Conservation (phyloP, 768 basidiomycete species). For the Hericium alpestre region DNA sequence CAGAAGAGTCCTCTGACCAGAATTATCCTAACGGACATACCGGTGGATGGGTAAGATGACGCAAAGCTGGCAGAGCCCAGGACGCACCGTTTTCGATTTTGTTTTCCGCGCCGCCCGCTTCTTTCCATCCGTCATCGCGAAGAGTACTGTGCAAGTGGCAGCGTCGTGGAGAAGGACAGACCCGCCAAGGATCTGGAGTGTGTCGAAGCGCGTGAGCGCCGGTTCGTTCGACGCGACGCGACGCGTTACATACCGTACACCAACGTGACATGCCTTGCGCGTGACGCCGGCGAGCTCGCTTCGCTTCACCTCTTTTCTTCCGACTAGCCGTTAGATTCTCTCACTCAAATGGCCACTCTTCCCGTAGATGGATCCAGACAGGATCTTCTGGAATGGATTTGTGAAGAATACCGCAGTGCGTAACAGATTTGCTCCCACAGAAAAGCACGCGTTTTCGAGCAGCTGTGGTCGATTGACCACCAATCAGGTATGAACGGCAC, state of each 20-base stretch:
- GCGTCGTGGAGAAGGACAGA: neutral
- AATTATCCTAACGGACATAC: neutral
- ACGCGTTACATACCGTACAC: neutral
- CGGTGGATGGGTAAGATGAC: neutral
- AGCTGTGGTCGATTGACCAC: no score
- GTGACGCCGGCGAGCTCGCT: no score
- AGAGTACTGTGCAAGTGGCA: neutral
- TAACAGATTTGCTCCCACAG: neutral
- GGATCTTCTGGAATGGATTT: constrained; percentile 23
- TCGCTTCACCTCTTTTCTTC: no score
- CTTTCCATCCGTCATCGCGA: neutral
- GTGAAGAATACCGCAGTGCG: constrained; percentile 26
- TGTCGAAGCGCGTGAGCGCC: no score
- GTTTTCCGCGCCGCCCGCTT: neutral
- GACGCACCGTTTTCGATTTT: constrained; percentile 1
- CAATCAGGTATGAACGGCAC: constrained; percentile 49
- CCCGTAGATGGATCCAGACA: neutral
- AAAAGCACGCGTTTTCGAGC: no score
- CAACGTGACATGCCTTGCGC: neutral
- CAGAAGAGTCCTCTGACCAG: neutral
- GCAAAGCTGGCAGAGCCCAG: neutral
- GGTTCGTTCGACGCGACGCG: neutral
- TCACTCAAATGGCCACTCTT: neutral
- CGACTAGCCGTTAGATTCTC: no score
- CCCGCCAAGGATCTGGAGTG: neutral